A percentile compares a stretch with the other conserved stretches of the same genome.
These are phyloP conservation scores for Rauvolfia tetraphylla DNA, from an alignment of 257 asterid species.

Conservation along the genomic window DNA sequence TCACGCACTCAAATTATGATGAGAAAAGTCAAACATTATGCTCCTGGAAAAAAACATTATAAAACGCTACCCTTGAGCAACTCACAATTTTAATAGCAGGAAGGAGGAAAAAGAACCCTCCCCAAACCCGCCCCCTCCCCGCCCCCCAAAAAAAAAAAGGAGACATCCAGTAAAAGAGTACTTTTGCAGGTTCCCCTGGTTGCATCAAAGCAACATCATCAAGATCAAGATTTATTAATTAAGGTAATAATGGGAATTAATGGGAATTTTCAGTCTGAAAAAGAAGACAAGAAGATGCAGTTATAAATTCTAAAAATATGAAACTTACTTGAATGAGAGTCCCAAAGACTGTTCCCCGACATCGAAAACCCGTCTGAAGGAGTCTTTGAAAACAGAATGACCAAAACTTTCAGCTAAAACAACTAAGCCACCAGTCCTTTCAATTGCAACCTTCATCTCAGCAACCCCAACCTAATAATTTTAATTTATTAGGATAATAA, in stretches of 20 bases:
- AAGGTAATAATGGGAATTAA: too few species aligned
- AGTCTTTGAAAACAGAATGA: slow-evolving; percentile 94
- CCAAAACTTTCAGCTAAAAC: slow-evolving; percentile 97
- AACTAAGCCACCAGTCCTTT: slow-evolving; percentile 92
- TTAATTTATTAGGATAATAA: slow-evolving; percentile 9
- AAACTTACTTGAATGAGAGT: slow-evolving; percentile 85
- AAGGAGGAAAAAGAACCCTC: too few species aligned
- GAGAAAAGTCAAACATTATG: neutral
- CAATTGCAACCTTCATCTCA: slow-evolving; percentile 97
- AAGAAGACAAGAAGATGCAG: neutral
- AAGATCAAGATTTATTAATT: too few species aligned
- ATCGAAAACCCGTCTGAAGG: slow-evolving; percentile 79
- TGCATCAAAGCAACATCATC: too few species aligned
- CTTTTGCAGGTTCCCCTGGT: too few species aligned
- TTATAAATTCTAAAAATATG: neutral
- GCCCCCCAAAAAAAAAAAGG: too few species aligned
- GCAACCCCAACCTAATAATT: slow-evolving; percentile 87
- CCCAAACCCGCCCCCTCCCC: too few species aligned
- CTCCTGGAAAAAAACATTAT: neutral
- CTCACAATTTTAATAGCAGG: too few species aligned
- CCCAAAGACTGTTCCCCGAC: slow-evolving; percentile 92
- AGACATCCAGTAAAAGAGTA: too few species aligned
- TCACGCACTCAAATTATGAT: neutral
- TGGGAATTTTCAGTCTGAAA: too few species aligned
- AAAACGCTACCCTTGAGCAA: too few species aligned